Evolutionary conservation across 2,329 filamentous ascomycete genomes (phyloP).

Genomic region (Aspergillus viridinutans): DNA sequence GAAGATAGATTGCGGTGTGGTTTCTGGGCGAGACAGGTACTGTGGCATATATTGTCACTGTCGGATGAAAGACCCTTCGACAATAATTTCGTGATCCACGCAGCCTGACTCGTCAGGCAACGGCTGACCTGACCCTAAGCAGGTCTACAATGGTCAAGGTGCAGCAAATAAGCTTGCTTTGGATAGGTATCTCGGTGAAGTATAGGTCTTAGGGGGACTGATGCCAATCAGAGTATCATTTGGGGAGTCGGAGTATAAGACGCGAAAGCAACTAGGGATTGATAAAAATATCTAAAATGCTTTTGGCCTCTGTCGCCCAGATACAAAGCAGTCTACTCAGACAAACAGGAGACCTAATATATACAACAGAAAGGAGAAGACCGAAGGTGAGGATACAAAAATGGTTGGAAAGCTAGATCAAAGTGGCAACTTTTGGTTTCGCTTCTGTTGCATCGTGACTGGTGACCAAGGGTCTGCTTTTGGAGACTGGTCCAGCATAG

Average conservation of each 20-base stretch:
- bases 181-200: background rate
- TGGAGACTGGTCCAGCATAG: background rate
- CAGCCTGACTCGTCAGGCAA: background rate
- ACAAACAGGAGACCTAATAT: background rate
- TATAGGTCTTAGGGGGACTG: background rate
- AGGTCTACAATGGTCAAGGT: background rate
- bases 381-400: background rate
- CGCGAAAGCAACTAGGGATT: background rate
- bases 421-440: background rate
- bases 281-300: background rate
- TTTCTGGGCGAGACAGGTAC: background rate
- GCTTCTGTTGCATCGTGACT: background rate
- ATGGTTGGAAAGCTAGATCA: background rate
- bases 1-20: background rate
- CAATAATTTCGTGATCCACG: no score
- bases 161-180: background rate
- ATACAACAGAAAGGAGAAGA: background rate
- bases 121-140: background rate
- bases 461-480: background rate
- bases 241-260: background rate
- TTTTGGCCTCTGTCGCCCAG: background rate
- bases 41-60: background rate
- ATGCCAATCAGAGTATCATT: background rate
- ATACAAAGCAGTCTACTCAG: background rate
- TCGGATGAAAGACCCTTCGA: background rate